Evolutionary conservation across 2,329 filamentous ascomycete genomes (phyloP).

Genomic region (Sporothrix brunneoviolacea): DNA sequence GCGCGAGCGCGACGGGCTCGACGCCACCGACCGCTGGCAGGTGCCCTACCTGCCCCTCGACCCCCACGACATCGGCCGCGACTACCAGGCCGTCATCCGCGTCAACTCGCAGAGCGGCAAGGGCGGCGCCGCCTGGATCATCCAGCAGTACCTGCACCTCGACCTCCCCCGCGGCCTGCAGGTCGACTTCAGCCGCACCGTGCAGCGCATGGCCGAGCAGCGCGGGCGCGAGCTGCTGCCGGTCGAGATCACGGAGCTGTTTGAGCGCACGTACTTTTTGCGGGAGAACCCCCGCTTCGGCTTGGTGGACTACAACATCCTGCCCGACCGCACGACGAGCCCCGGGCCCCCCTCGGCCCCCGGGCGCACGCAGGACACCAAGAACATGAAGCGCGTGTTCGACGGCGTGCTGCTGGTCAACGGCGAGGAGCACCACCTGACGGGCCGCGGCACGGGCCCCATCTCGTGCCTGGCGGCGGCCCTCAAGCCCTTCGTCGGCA

Average conservation of each 20-base stretch:
- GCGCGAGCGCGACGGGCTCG: conserved; percentile 54
- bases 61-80: conserved; percentile 86
- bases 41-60: conserved; percentile 91
- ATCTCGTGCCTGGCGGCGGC: conserved; percentile 84
- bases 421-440: conserved; percentile 68
- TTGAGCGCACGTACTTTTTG: conserved; percentile 82
- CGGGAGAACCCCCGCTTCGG: conserved; percentile 76
- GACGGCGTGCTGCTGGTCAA: conserved; percentile 80
- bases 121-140: conserved; percentile 90
- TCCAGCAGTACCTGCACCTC: conserved; percentile 79
- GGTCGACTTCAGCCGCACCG: conserved; percentile 80
- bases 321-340: conserved; percentile 70
- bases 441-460: conserved; percentile 79
- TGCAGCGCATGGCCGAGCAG: conserved; percentile 73
- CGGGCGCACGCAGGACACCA: conserved; percentile 69
- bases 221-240: conserved; percentile 79
- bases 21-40: conserved; percentile 65
- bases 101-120: conserved; percentile 97
- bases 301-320: conserved; percentile 87
- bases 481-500: conserved; percentile 61
- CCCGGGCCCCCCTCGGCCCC: conserved; percentile 56
- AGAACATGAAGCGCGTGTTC: conserved; percentile 74
- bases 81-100: conserved; percentile 95
- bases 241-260: conserved; percentile 78
- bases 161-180: conserved; percentile 90